phyloP scores from a whole-genome alignment of 2,329 filamentous ascomycete genomes.

The Colletotrichum lini region DNA sequence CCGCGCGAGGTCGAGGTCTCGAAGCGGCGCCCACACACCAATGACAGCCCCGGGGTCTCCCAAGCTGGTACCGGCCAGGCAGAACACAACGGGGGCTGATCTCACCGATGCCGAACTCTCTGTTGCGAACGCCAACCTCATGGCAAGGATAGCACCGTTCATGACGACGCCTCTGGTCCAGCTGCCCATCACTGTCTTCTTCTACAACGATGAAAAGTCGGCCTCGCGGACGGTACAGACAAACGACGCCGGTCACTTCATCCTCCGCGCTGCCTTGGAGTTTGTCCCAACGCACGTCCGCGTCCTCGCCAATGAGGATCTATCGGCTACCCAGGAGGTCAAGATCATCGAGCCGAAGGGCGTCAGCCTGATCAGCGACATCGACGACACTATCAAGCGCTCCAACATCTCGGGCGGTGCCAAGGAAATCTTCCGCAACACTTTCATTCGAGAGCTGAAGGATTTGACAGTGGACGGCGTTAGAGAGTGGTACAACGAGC shows the following conservation, averaged over 20 bases:
- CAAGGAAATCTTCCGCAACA: conserved; percentile 95
- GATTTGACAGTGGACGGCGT: conserved; percentile 91
- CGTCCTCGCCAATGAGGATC: conserved; percentile 86
- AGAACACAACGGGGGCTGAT: conserved; percentile 62
- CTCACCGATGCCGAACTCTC: conserved; percentile 83
- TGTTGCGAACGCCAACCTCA: conserved; percentile 87
- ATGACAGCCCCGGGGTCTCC: conserved; percentile 62
- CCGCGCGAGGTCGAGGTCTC: conserved; percentile 45
- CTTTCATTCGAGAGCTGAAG: conserved; percentile 87
- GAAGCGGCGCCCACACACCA: conserved; percentile 54
- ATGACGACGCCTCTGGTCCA: conserved; percentile 86
- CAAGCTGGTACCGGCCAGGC: conserved; percentile 53
- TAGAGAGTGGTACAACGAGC: conserved; percentile 85
- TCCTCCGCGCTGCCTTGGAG: conserved; percentile 82
- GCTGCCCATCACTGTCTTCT: conserved; percentile 90
- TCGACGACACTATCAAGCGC: conserved; percentile 97
- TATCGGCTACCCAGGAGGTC: conserved; percentile 86
- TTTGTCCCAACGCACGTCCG: conserved; percentile 93
- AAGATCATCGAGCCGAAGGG: conserved; percentile 83
- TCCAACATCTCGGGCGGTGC: conserved; percentile 91
- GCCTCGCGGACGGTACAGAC: conserved; percentile 89
- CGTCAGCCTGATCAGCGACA: conserved; percentile 95
- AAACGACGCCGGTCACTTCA: conserved; percentile 91
- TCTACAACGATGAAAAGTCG: conserved; percentile 89
- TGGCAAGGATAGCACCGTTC: conserved; percentile 90